Base-by-base conservation (phyloP, 2,329 filamentous ascomycete species). In the Aspergillus arachidicola region DNA sequence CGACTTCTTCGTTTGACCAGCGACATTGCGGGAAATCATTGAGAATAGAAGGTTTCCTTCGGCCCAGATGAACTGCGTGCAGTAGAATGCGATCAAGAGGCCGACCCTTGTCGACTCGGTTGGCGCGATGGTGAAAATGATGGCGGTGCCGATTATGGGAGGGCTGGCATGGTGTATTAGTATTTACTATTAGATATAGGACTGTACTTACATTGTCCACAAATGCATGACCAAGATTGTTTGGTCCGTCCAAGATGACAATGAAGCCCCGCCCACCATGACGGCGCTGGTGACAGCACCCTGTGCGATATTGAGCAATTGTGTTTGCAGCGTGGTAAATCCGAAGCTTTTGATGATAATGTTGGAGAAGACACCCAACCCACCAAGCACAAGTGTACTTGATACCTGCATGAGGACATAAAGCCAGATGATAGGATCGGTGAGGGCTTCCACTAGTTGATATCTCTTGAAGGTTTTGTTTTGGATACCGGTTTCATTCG, bases 241-340 rank as follows among this genome's bases (percentile, higher is more conserved):
- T 60, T 50, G 50, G 62, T 64, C 11, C 62, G 59, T 3, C 45
- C 59, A 62, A 50, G 41, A 66, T 9, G 3, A 56, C 62, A 9
- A 54, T 58, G 21, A 62, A 57, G 4, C 62, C 45, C 57, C 89
- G 2, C 80, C 80, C 16, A 92, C 78, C 3, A 92, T 81, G 1
- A 91, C 84, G 48, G 87, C 79, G 65, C 92, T 90, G 66, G 91
- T 91, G 68, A 89, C 89, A n/a, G 84, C 86, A 10, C 90, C 90
- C 1, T 91, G 81, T 0, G 91, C 89, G 85, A 92, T 92, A 54
- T 88, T 84, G 30, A 92, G 79, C 0, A 93, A 81, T 74, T 91
- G 88, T 0, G 89, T 91, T 75, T 92, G 78, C 3, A 91, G 80
- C 0, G 80, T 77, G 0, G 78, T 82, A 71, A 92, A 93, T 0